Base-by-base conservation (phyloP, 352 stramenopile species). In the Albugo candida region DNA sequence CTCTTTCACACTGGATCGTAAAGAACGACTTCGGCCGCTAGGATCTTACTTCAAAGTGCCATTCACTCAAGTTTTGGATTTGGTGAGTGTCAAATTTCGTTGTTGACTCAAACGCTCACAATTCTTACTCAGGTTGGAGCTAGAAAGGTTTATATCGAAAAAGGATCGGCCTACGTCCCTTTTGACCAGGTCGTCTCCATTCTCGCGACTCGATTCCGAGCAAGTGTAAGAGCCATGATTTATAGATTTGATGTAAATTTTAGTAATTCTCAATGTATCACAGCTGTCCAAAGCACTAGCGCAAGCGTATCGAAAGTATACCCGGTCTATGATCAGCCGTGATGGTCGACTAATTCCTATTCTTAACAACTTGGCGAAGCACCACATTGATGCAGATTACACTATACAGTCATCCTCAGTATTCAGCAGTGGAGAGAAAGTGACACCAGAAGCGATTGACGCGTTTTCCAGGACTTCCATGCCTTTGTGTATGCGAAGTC, bases 401-500 rank as follows among this genome's bases (percentile, higher is more conserved):
- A 86, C 70, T 8, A 45, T 60, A 20, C 63, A 75, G 18, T 47
- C 52, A 19, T 53, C 59, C 2, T 53, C 56, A 12, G 49, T 63
- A 3, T 31, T 31, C 24, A 59, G 55, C 16, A 67, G 58, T 19
- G 70, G 70, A 40, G 64, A 85, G 51, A 61, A 58, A 36, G 71
- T 98, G 40, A 95, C 75, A 27, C 75, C 87, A 0, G 74, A 84
- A 11, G 96, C 95, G 70, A 80, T 99, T 36, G 80, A 97, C 51
- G 53, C 58, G 0, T 67, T 97, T 20, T 74, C 91, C 5, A 56
- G 60, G 13, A 74, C 77, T 21, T 93, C 74, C 19, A 98, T 99
- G 92, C 95, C 95, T 41, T 67, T 99, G 11, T 99, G 95, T 60
- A 99, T 99, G 95, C 74, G 78, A 20, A 79, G 93, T 49, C 67